phyloP scores from a whole-genome alignment of 176 grass and related monocot species.

The Juncus inflexus region DNA sequence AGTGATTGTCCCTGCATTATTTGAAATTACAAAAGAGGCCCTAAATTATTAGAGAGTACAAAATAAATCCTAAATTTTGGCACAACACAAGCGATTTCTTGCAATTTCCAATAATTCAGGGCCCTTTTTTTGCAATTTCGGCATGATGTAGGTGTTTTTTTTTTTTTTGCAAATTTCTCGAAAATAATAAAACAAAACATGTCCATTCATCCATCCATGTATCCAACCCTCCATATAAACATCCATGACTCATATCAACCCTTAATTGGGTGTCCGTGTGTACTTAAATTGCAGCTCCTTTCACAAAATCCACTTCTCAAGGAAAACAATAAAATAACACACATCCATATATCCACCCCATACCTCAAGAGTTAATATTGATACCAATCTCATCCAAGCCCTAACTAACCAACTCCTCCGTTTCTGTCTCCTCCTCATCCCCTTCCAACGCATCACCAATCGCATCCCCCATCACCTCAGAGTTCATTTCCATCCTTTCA shows the following conservation, averaged over 20 bases:
- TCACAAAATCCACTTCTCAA: background rate
- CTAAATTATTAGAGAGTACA: background rate
- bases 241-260: background rate
- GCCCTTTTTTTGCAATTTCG: too few species aligned
- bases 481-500: background rate
- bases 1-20: background rate
- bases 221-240: too few species aligned
- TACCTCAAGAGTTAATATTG: background rate
- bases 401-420: background rate
- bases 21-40: too few species aligned
- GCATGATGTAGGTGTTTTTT: too few species aligned
- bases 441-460: background rate
- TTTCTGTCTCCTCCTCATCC: background rate
- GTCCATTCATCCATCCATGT: too few species aligned
- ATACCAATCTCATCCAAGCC: too few species aligned
- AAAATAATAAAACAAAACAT: too few species aligned
- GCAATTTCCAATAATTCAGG: too few species aligned
- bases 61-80: too few species aligned
- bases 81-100: too few species aligned
- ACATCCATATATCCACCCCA: background rate
- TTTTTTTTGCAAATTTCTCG: too few species aligned
- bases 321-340: background rate
- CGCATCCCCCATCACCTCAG: background rate
- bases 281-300: constrained; percentile 5
- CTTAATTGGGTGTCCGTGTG: background rate